Evolutionary conservation across 2,329 filamentous ascomycete species (phyloP), one percentile per base, ranked within the genome.

Genomic region (Paraconiothyrium brasiliense): DNA sequence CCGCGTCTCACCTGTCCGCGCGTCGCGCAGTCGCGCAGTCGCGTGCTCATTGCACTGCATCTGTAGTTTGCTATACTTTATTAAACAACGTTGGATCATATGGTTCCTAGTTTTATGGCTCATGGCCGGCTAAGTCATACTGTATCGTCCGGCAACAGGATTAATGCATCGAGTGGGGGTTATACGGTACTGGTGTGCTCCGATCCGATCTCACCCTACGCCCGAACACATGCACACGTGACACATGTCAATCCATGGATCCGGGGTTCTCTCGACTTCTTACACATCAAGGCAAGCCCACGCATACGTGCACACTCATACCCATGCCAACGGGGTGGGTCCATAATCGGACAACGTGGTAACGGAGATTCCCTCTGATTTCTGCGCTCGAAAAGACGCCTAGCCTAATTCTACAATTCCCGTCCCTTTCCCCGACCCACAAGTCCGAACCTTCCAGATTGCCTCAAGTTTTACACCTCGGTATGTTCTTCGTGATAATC

Each of bases 351-450:
- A 54, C 51, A 54, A 35, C 48, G 48, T 30, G 13, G 51, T 32
- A 54, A 37, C 51, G 51, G 51, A 54, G 51, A 54, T 54, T 54
- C 22, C 32, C 49, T 24, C 30, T 11, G 16, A 41, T 41, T 41
- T n/a, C 2, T 7, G 14, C 39, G 5, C 39, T 41, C 32, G 47
- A 32, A 37, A 24, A 27, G 10, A 3, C 8, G 8, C 44, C 16
- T 48, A 35, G 16, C 55, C 55, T 57, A 57, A 50, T 57, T 57
- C 55, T 57, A 57, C 55, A 50, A 41, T 57, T 57, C 34, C 22
- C 4, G 2, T 24, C 32, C 37, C 30, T 20, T 20, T 41, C 20
- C 27, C 35, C 39, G n/a, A 37, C 39, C 39, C 39, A 41, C 39
- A 7, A 16, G 39, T 41, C 39, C 39, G 39, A 24, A 34, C 48